Conservation (phyloP, 306 rosid genomes). For the Citrullus amarus region DNA sequence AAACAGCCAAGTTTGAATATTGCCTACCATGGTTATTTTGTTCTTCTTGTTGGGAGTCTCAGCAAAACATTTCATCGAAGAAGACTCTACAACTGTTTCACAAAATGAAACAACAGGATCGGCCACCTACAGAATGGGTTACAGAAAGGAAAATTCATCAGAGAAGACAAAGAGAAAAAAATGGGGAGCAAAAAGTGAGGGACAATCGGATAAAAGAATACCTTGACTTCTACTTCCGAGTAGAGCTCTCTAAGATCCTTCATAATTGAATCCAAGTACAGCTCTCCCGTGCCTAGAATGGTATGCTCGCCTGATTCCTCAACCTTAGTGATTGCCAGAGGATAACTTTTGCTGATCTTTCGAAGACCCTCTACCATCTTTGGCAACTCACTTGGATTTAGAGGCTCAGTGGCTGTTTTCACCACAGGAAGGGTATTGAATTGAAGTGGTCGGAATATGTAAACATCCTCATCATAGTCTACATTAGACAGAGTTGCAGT, state of each 20-base stretch:
- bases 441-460: conserved; percentile 86
- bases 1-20: neutral
- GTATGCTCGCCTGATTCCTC: conserved; percentile 99
- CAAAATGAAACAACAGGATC: conserved; percentile 98
- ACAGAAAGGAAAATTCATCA: conserved; percentile 17
- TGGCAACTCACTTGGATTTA: conserved; percentile 95
- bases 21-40: conserved; percentile 88
- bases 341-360: conserved; percentile 97
- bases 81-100: conserved; percentile 95
- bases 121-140: conserved; percentile 54
- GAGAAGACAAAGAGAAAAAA: neutral
- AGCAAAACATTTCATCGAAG: conserved; percentile 99
- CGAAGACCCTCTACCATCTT: conserved; percentile 99
- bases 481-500: conserved; percentile 83
- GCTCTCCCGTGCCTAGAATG: conserved; percentile 88
- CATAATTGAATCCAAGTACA: conserved; percentile 97
- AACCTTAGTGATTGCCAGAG: conserved; percentile 91
- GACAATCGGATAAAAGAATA: conserved; percentile 7
- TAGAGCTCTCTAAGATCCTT: conserved; percentile 96
- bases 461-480: conserved; percentile 74
- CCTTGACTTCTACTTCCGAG: conserved; percentile 99
- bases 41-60: conserved; percentile 98
- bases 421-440: conserved; percentile 95
- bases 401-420: conserved; percentile 94
- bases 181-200: neutral